phyloP scores from a whole-genome alignment of 176 grass and related monocot species.

The Cocos nucifera region DNA sequence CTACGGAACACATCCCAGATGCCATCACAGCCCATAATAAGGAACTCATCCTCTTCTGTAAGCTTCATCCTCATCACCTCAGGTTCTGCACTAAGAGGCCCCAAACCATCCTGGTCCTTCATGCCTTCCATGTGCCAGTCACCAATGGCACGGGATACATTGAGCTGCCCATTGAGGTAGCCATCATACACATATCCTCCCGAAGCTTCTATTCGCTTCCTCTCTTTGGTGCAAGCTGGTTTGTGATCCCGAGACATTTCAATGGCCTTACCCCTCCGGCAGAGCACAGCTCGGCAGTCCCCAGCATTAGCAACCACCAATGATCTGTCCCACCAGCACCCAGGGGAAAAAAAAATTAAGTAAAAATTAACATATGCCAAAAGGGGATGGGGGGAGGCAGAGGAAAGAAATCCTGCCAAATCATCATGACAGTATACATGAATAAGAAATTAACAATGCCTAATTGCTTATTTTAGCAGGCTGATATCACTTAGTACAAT shows the following conservation, averaged over 20 bases:
- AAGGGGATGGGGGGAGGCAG: no score
- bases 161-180: conserved; percentile 80
- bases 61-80: conserved; percentile 65
- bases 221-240: conserved; percentile 59
- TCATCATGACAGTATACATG: no score
- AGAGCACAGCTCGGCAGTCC: conserved; percentile 87
- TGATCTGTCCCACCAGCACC: conserved; percentile 32
- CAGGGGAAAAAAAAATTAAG: no score
- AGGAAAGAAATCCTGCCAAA: no score
- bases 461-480: no score
- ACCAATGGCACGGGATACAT: conserved; percentile 66
- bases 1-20: conserved; percentile 95
- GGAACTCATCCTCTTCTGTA: conserved; percentile 74
- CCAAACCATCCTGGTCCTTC: conserved; percentile 42
- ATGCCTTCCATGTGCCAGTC: conserved; percentile 95
- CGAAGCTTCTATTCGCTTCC: conserved; percentile 50
- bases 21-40: conserved; percentile 89
- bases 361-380: no score
- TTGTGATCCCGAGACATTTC: conserved; percentile 90
- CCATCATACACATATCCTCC: conserved; percentile 77
- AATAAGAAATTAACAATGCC: no score
- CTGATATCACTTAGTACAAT: no score
- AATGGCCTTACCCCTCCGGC: conserved; percentile 61
- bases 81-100: conserved; percentile 73
- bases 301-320: conserved; percentile 91